These are phyloP conservation scores for Gossypium herbaceum DNA, from an alignment of 345 rosid species.

Conservation along the genomic window DNA sequence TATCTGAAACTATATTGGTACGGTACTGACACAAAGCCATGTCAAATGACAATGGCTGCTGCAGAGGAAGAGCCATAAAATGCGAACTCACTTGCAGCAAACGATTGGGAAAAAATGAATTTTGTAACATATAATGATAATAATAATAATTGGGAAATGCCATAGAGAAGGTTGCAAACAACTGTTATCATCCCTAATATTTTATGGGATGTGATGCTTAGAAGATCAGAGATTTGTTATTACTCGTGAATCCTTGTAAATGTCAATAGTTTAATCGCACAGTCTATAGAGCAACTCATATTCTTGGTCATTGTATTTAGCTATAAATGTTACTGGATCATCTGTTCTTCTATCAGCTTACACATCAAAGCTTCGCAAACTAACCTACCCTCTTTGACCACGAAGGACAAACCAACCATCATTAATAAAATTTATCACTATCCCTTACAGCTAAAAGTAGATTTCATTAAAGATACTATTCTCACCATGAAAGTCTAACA, in stretches of 20 bases:
- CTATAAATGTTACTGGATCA: background rate
- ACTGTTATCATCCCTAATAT: background rate
- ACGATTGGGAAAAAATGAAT: background rate
- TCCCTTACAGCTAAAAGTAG: background rate
- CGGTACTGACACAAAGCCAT: background rate
- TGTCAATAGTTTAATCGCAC: slow-evolving; percentile 8
- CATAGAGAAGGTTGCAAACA: background rate
- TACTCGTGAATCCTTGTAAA: slow-evolving; percentile 26
- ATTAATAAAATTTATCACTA: no score
- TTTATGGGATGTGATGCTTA: background rate
- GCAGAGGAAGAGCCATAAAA: background rate
- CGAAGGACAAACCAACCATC: background rate
- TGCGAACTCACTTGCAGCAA: background rate
- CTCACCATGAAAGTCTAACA: background rate
- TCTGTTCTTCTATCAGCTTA: background rate
- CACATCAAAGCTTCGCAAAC: background rate
- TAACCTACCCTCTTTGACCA: background rate
- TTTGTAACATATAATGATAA: background rate
- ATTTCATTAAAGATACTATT: background rate
- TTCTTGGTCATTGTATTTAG: background rate
- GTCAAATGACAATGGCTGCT: background rate
- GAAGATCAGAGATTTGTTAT: slow-evolving; percentile 9
- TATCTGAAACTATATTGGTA: background rate
- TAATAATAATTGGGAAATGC: background rate
- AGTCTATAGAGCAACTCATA: background rate